Evolutionary conservation across 805 yeast genomes (phyloP), one percentile per base, ranked within the genome.

Genomic region (Metschnikowia reukaufii): DNA sequence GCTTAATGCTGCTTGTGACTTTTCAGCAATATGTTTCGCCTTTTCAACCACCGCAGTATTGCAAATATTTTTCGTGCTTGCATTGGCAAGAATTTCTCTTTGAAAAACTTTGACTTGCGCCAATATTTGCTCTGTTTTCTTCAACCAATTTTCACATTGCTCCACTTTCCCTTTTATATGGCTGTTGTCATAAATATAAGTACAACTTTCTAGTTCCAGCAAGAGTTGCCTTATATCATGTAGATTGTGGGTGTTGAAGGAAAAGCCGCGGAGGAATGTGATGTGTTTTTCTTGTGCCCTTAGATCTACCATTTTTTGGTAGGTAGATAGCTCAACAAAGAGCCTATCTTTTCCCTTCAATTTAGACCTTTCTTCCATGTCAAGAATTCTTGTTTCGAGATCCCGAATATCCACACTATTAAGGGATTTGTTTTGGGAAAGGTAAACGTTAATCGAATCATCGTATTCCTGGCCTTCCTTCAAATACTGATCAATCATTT

Each of bases 261-360:
- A n/a, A 16, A 44, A 52, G 31, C 57, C 54, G n/a, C 49, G 52
- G 37, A 66, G 59, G 23, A 67, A 61, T 34, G 57, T 56, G 6
- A 69, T 54, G 17, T 67, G 58, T 36, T 63, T 62, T 17, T 65
- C 63, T 43, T 63, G 66, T 4, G 58, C 57, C 18, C 47, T 44
- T n/a, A 56, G 45, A 27, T 59, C 57, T 32, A 62, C 54, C n/a
- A 61, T 50, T 17, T 47, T 44, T 17, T 53, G 59, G 45, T 56
- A 60, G 1, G 62, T 52, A 39, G 34, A 51, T 49, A 60, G 38
- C 36, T 59, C 50, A 18, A 65, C 57, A 40, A 67, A 67, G n/a
- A 65, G 56, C 19, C 68, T 49, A 7, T 59, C 59, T 2, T 48
- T 47, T 18, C 60, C 57, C 39, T 53, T 54, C 47, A 45, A 45